Base-by-base conservation (phyloP, 1,284 basidiomycete genomes). In the Termitomyces sp. region DNA sequence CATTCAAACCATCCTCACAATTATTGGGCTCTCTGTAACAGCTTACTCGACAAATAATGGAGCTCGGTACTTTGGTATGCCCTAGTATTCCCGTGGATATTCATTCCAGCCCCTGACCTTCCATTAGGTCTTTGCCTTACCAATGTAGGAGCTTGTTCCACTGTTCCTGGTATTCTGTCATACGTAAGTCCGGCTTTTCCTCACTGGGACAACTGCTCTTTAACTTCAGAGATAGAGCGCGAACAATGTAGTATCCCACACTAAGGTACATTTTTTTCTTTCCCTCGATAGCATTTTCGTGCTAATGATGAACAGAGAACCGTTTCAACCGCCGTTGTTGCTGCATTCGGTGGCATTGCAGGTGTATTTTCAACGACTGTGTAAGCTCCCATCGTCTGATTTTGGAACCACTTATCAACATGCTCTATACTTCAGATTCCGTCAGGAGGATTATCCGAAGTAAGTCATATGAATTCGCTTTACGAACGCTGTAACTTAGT, bases 41-140 rank as follows among this genome's bases (percentile, higher is more conserved):
- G 71, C 61, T 5, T 77, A 73, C 52, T 58, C 64, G 2, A 60
- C 66, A 1, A 57, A 60, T 3, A 59, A 67, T 39, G 65, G 63
- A 19, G 67, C 62, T 51, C 69, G 73, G 2, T 76, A 76, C 62
- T 67, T 71, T 41, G 74, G 74, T 69, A 55, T 36, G 59, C 42
- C 30, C 10, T 1, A 5, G 39, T n/a, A 40, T 26, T 28, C 24
- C 24, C 33, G 17, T 7, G 26, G 13, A 42, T 34, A 15, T 21
- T 31, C 24, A 7, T 21, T 19, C 7, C 40, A 3, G 8, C 12
- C 8, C n/a, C 39, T 36, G 24, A 43, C 10, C 9, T 31, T 17
- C 7, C 34, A 5, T 38, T 21, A 63, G 61, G 61, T 1, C 59
- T 68, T 13, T 70, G 68, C 56, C 54, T 70, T 9, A 56, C 60